Percentiles rank a stretch among this genome's conserved stretches.
These are phyloP conservation scores for Pseudonectria foliicola DNA, from an alignment of 2,329 filamentous ascomycete species.

Conservation along the genomic window DNA sequence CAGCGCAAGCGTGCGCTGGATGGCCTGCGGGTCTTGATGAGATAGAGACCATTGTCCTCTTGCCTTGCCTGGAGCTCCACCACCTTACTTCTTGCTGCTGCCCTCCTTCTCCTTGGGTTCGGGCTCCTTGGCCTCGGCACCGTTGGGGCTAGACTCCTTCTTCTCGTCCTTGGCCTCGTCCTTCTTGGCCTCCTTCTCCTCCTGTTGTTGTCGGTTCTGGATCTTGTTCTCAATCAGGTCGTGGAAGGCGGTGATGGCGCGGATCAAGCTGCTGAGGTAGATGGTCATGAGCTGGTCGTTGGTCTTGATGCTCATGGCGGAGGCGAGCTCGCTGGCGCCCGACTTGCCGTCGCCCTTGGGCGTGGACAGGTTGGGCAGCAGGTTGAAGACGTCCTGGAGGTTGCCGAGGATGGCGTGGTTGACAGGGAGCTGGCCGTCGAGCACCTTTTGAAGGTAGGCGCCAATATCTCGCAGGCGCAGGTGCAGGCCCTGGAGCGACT, in stretches of 20 bases:
- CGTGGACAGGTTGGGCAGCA: slow-evolving; percentile 89
- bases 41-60: slow-evolving; percentile 8
- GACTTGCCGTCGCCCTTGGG: slow-evolving; percentile 60
- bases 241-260: slow-evolving; percentile 97
- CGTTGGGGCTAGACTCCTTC: slow-evolving; percentile 41
- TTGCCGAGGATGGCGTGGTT: slow-evolving; percentile 97
- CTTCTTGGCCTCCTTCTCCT: slow-evolving; percentile 88
- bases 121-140: slow-evolving; percentile 25
- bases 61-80: slow-evolving; percentile 47
- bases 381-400: slow-evolving; percentile 98
- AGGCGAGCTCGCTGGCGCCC: slow-evolving; percentile 77
- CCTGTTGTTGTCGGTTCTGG: slow-evolving; percentile 93
- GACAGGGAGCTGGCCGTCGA: slow-evolving; percentile 84
- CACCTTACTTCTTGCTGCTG: slow-evolving; percentile 46
- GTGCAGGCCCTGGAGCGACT: slow-evolving; percentile 93
- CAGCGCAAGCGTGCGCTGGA: not conserved
- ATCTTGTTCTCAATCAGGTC: slow-evolving; percentile 99
- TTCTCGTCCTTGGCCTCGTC: slow-evolving; percentile 56
- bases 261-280: slow-evolving; percentile 87
- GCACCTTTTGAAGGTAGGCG: slow-evolving; percentile 89
- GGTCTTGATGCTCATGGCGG: slow-evolving; percentile 97
- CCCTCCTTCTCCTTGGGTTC: slow-evolving; percentile 39
- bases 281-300: slow-evolving; percentile 99
- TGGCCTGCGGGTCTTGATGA: not conserved
- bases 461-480: slow-evolving; percentile 92